Percentiles rank a stretch among this genome's conserved stretches.
phyloP scores from a whole-genome alignment of 2,329 filamentous ascomycete species.

The Venturiaceae sp. region DNA sequence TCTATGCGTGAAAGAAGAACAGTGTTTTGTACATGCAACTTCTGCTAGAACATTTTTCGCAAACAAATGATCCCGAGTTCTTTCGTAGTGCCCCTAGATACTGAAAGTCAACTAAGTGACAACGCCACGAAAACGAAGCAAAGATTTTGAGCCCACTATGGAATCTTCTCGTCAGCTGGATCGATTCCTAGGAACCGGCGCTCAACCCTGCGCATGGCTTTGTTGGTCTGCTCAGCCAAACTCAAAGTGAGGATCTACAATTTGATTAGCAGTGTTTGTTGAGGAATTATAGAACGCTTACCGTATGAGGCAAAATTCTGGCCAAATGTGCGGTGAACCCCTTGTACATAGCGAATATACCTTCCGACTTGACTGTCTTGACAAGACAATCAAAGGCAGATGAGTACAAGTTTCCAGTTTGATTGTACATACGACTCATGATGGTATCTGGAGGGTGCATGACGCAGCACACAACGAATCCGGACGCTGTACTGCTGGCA shows the following conservation, averaged over 20 bases:
- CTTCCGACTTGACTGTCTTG: conserved; percentile 87
- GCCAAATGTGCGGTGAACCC: conserved; percentile 93
- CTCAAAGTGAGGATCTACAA: conserved; percentile 72
- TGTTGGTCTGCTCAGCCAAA: conserved; percentile 94
- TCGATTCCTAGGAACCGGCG: background rate
- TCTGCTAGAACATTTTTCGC: no score
- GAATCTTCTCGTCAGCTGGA: conserved; percentile 5
- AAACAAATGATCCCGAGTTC: no score
- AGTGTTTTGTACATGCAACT: background rate
- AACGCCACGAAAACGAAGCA: no score
- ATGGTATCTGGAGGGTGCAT: conserved; percentile 99
- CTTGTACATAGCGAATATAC: conserved; percentile 90
- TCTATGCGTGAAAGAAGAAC: background rate
- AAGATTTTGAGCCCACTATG: background rate
- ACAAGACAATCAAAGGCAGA: conserved; percentile 85
- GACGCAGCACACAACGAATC: conserved; percentile 92
- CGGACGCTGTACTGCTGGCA: conserved; percentile 77
- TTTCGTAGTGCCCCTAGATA: background rate
- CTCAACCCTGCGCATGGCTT: conserved; percentile 76
- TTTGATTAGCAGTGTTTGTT: conserved; percentile 12
- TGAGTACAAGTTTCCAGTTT: conserved; percentile 93
- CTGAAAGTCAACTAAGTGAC: background rate
- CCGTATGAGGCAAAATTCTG: conserved; percentile 86
- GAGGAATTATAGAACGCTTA: conserved; percentile 23
- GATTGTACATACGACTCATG: conserved; percentile 98